phyloP scores from a whole-genome alignment of 257 asterid genomes.

The Solanum bulbocastanum region DNA sequence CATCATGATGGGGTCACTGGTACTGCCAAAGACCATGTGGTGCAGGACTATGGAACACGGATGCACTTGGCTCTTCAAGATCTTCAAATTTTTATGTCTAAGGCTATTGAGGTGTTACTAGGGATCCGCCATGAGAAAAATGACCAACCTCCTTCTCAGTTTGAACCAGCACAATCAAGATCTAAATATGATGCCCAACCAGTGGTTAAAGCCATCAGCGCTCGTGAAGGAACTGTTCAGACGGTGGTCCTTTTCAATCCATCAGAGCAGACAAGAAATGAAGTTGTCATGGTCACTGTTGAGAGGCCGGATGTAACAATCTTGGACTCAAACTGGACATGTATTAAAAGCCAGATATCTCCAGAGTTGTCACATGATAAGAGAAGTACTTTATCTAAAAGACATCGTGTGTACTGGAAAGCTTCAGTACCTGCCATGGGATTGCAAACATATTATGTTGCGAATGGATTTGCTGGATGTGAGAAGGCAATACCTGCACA shows the following conservation, averaged over 20 bases:
- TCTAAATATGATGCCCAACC: slow-evolving; percentile 80
- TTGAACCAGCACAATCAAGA: slow-evolving; percentile 77
- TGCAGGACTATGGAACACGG: slow-evolving; percentile 80
- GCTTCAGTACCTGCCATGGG: slow-evolving; percentile 88
- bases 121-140: slow-evolving; percentile 77
- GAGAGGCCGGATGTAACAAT: slow-evolving; percentile 89
- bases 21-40: slow-evolving; percentile 92
- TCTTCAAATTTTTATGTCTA: slow-evolving; percentile 79
- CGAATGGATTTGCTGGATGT: slow-evolving; percentile 94
- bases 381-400: slow-evolving; percentile 51
- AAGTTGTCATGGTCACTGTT: slow-evolving; percentile 80
- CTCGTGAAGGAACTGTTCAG: slow-evolving; percentile 82
- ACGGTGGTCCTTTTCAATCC: slow-evolving; percentile 78
- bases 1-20: slow-evolving; percentile 99
- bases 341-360: slow-evolving; percentile 91
- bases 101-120: slow-evolving; percentile 75
- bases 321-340: slow-evolving; percentile 94
- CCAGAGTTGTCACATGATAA: slow-evolving; percentile 60
- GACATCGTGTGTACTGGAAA: slow-evolving; percentile 89
- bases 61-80: slow-evolving; percentile 90
- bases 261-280: slow-evolving; percentile 73
- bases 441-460: slow-evolving; percentile 87
- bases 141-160: slow-evolving; percentile 74
- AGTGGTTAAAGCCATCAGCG: slow-evolving; percentile 51
- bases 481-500: slow-evolving; percentile 92